Conservation (phyloP, 1,284 basidiomycete species). For the Tylopilus sp. region DNA sequence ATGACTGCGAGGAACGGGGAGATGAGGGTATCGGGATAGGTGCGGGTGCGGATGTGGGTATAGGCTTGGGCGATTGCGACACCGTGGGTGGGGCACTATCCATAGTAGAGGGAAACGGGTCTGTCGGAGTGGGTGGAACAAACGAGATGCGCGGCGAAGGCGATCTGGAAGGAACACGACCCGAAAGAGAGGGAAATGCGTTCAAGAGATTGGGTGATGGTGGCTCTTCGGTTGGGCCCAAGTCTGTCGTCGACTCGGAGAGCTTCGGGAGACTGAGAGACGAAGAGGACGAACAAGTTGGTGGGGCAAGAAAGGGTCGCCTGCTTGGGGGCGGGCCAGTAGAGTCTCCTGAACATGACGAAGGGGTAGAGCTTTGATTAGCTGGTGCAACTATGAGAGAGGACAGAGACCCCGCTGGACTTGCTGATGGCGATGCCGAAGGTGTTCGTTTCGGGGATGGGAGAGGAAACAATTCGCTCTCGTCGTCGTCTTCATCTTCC, state of each 20-base stretch:
- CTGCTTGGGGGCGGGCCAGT: constrained; percentile 1
- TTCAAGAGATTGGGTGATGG: constrained; percentile 31
- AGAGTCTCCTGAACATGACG: constrained; percentile 20
- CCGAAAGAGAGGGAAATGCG: constrained; percentile 25
- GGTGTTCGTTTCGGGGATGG: constrained; percentile 52
- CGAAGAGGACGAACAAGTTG: constrained; percentile 25
- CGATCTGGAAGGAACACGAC: constrained; percentile 9
- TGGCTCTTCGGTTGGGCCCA: constrained; percentile 5
- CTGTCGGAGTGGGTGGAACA: constrained; percentile 3
- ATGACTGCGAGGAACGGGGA: neutral
- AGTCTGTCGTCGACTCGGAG: constrained; percentile 13
- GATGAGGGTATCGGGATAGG: neutral
- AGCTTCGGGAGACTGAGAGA: constrained; percentile 26
- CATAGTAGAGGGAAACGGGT: neutral
- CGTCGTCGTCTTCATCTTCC: constrained; percentile 46
- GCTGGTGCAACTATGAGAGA: constrained; percentile 18
- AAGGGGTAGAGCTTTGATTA: constrained; percentile 15
- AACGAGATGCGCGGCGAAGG: constrained; percentile 9
- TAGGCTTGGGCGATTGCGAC: neutral
- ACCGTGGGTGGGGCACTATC: neutral
- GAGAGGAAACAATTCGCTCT: constrained; percentile 54
- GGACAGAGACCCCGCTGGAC: constrained; percentile 27
- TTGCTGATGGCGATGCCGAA: constrained; percentile 33
- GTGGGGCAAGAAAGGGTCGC: constrained; percentile 20
- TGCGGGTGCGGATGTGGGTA: neutral